A percentile compares a stretch with the other conserved stretches of the same genome.
These are phyloP conservation scores for Bruguiera hainesii DNA, from an alignment of 441 rosid species.

Conservation along the genomic window DNA sequence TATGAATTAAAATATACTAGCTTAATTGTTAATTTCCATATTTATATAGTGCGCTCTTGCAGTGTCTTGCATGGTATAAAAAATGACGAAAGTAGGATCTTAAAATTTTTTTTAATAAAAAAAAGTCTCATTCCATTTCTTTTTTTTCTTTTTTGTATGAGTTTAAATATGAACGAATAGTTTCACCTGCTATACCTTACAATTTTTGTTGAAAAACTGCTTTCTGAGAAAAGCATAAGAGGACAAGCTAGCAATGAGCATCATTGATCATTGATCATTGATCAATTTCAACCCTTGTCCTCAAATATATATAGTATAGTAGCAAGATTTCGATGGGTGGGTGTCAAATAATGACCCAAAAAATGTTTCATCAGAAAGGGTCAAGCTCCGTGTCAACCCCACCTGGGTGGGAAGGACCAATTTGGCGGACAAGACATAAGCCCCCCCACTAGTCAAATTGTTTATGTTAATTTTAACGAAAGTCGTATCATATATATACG, in stretches of 20 bases:
- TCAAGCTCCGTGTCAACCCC: conserved; percentile 56
- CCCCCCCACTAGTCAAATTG: conserved; percentile 34
- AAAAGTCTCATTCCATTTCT: neutral
- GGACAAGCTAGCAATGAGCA: conserved; percentile 21
- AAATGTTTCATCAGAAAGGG: conserved; percentile 45
- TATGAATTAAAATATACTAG: neutral
- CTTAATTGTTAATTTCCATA: too few relatives aligned
- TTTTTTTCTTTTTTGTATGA: neutral
- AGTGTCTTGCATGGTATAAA: too few relatives aligned
- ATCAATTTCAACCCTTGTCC: conserved; percentile 26
- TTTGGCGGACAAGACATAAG: conserved; percentile 34
- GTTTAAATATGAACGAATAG: neutral
- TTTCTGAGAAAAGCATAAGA: conserved; percentile 20
- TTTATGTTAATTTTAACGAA: conserved; percentile 14
- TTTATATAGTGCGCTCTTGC: too few relatives aligned
- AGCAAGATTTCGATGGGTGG: conserved; percentile 14
- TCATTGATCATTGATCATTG: neutral
- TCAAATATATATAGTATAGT: conserved; percentile 16
- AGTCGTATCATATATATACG: conserved; percentile 8
- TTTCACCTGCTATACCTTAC: neutral
- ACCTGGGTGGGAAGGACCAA: conserved; percentile 19
- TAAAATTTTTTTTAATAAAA: too few relatives aligned
- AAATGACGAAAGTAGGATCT: too few relatives aligned
- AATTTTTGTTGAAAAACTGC: neutral
- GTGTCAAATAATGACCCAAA: conserved; percentile 25